Evolutionary conservation across 805 yeast genomes (phyloP).

Genomic region (Danielia reshetovae): DNA sequence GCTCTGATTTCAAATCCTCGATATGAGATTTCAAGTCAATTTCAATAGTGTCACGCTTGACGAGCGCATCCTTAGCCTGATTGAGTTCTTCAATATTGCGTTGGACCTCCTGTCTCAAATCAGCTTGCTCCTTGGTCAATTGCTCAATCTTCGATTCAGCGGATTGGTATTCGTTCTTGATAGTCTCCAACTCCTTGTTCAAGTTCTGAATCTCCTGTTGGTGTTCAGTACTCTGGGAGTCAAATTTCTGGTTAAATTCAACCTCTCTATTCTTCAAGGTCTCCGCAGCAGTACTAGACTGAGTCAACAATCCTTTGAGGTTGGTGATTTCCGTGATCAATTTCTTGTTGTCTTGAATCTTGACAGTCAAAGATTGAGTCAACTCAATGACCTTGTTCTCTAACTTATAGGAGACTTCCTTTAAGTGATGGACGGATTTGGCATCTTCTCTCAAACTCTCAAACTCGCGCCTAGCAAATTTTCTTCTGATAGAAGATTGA

Average conservation of each 20-base stretch:
- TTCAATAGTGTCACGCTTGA: slow-evolving; percentile 59
- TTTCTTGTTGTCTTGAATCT: slow-evolving; percentile 77
- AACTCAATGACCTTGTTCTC: slow-evolving; percentile 97
- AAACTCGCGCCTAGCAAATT: slow-evolving; percentile 64
- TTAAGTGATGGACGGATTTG: slow-evolving; percentile 81
- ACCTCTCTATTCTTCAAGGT: slow-evolving; percentile 51
- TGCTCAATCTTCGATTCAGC: slow-evolving; percentile 59
- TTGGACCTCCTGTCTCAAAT: slow-evolving; percentile 60
- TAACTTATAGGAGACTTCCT: slow-evolving; percentile 87
- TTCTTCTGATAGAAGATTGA: slow-evolving; percentile 77
- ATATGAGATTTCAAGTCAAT: slow-evolving; percentile 63
- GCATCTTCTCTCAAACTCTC: slow-evolving; percentile 75
- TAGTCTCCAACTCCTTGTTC: slow-evolving; percentile 51
- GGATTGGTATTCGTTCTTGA: slow-evolving; percentile 52
- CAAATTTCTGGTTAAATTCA: slow-evolving; percentile 46
- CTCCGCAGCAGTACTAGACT: slow-evolving; percentile 50
- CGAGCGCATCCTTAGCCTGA: slow-evolving; percentile 53
- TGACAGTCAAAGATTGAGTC: slow-evolving; percentile 76
- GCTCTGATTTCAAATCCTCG: slow-evolving; percentile 48
- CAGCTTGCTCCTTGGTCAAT: slow-evolving; percentile 56
- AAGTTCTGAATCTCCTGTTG: slow-evolving; percentile 44
- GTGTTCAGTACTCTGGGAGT: slow-evolving; percentile 45
- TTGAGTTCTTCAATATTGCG: slow-evolving; percentile 59
- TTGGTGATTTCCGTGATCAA: slow-evolving; percentile 57
- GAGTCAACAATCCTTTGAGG: slow-evolving; percentile 45